Evolutionary conservation across 495 filamentous ascomycete species (phyloP), one percentile per base, ranked within the genome.

Genomic region (Choiromyces venosus): DNA sequence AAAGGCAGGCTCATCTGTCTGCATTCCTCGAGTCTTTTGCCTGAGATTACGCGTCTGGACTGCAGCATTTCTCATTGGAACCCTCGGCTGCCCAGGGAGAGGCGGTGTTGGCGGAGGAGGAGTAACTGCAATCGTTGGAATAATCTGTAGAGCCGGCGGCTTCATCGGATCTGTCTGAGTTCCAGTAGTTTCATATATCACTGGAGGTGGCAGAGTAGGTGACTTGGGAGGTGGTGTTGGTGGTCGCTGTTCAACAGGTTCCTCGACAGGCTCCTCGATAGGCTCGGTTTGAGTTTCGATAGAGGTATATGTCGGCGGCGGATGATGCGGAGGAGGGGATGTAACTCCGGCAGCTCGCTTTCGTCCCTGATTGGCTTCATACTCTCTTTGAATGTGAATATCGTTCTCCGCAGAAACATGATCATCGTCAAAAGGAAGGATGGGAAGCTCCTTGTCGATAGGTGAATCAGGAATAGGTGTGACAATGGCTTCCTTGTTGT

Each of bases 1-100:
- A 25, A 93, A 85, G 65, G 89, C 85, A 74, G 97, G 96, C 74
- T 91, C 90, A 71, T 97, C 93, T 14, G 95, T 99, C 84, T 99
- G 96, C 64, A 96, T 88, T 5, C 91, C 89, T 25, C 87, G 78
- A 21, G 93, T 92, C 61, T 87, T 87, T 18, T 88, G 89, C 9
- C 85, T 79, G 18, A 82, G 77, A 71, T 82, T 77, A 76, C 67
- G 75, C 25, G 69, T 74, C 36, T 83, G 79, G 37, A 81, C 79
- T 21, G 71, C 44, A 39, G 85, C 82, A 79, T 89, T 86, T 72
- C 87, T 89, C 79, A 79, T 81, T 72, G 82, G 82, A 73, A 87
- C 81, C 73, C 85, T 87, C 44, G 87, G 87, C 36, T 87, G 83
- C 5, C 83, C 80, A 36, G 86, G 84, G 74, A 87, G 85, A 14